A percentile compares a stretch with the other conserved stretches of the same genome.
phyloP scores from a whole-genome alignment of 306 rosid genomes.

The Spatholobus suberectus region DNA sequence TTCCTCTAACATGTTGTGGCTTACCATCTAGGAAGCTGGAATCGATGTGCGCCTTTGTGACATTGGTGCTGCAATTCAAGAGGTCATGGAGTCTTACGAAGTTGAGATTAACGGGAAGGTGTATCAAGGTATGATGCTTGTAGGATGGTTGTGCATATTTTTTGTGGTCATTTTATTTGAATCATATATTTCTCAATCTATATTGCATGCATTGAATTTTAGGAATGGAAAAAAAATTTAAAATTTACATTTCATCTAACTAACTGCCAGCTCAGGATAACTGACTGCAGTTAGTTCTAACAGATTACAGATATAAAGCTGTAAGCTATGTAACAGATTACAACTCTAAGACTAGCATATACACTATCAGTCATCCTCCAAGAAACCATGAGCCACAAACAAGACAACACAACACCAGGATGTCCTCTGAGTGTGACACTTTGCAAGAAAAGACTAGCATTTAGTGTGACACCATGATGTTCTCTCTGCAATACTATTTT shows the following conservation, averaged over 20 bases:
- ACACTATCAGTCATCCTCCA: too few species aligned
- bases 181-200: not conserved
- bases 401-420: too few species aligned
- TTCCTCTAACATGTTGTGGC: slow-evolving; percentile 31
- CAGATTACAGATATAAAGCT: too few species aligned
- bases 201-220: slow-evolving; percentile 17
- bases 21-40: slow-evolving; percentile 80
- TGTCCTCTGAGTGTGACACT: too few species aligned
- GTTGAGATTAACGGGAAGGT: slow-evolving; percentile 97
- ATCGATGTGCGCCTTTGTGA: slow-evolving; percentile 97
- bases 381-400: too few species aligned
- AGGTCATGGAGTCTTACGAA: slow-evolving; percentile 96
- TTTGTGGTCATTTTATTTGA: not conserved
- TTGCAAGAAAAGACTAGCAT: too few species aligned
- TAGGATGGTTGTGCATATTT: not conserved
- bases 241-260: not conserved
- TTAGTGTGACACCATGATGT: too few species aligned
- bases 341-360: too few species aligned
- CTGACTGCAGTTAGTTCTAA: too few species aligned
- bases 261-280: too few species aligned
- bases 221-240: not conserved
- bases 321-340: too few species aligned
- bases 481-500: too few species aligned
- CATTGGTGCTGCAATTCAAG: slow-evolving; percentile 98
- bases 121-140: slow-evolving; percentile 69